Evolutionary conservation across 129 eudicot genomes (phyloP).

Genomic region (Tagetes erecta): DNA sequence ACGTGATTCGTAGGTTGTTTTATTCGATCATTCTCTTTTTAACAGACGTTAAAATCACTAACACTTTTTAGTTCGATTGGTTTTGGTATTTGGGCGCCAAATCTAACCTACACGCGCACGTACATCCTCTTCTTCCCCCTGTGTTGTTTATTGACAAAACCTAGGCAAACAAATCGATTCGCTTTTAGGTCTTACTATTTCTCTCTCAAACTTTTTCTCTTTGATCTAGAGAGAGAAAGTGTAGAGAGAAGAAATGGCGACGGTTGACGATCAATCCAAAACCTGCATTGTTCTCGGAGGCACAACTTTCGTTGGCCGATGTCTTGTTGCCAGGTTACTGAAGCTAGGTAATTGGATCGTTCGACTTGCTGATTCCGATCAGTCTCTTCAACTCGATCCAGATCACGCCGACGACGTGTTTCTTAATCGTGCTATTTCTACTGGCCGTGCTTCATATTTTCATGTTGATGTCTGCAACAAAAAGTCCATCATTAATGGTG

Average conservation of each 20-base stretch:
- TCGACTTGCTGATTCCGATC: conserved; percentile 71
- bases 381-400: conserved; percentile 32
- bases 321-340: conserved; percentile 61
- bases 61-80: too few relatives aligned
- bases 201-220: conserved; percentile 49
- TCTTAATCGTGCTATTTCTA: conserved; percentile 50
- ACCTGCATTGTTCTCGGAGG: conserved; percentile 82
- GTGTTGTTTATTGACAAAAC: too few relatives aligned
- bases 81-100: too few relatives aligned
- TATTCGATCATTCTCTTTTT: too few relatives aligned
- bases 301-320: conserved; percentile 61
- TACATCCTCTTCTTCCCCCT: too few relatives aligned
- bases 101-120: too few relatives aligned
- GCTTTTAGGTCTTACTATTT: background rate
- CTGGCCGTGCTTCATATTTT: conserved; percentile 68
- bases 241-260: conserved; percentile 30
- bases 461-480: conserved; percentile 61
- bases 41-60: too few relatives aligned
- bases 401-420: conserved; percentile 38
- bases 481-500: conserved; percentile 55
- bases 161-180: too few relatives aligned
- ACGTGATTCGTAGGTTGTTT: too few relatives aligned
- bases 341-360: conserved; percentile 74
- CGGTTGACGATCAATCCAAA: conserved; percentile 34
- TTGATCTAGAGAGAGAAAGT: conserved; percentile 41